Evolutionary conservation across 331 rosid species (phyloP), one percentile per base, ranked within the genome.

Genomic region (Telfairia occidentalis): DNA sequence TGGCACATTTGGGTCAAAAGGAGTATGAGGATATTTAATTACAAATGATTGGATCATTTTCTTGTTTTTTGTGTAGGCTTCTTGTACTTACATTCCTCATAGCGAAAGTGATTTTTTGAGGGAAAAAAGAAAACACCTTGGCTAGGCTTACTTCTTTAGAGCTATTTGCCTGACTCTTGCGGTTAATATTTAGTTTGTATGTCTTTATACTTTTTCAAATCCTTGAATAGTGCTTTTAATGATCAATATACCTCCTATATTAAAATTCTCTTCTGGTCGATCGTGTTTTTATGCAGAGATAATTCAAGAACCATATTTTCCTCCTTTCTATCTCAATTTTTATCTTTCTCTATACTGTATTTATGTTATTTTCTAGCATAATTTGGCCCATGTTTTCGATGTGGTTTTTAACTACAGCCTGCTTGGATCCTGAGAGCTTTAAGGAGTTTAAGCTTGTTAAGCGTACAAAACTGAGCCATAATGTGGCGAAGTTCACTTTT

Each of bases 401-500:
- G 19, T 73, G 26, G 49, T 48, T 40, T 70, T 48, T 80, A 50
- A 76, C 74, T 80, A 59, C 75, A 95, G 99, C 78, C 74, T 55
- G 55, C 90, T 81, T 94, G 82, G 87, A 94, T 84, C 90, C 98
- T 7, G 89, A 88, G 73, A 86, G 78, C 21, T 94, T 88, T 88
- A 94, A 80, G 87, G 81, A 85, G 61, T 94, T 89, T 78, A 91
- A 89, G 81, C 96, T 91, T 72, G 87, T 86, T 60, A 88, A 89
- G 85, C 90, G 90, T 26, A 19, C 75, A 1, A 90, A 91, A 75
- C 82, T 94, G 85, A 94, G 98, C 89, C 97, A 94, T 79, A 91
- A 94, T 87, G 98, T 91, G 64, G 97, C 98, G 9, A 94, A 88
- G 82, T 94, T 94, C 85, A 91, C 60, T 32, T 94, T 94, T 83